Base-by-base conservation (phyloP, 1,139 yeast species). In the Ogataea hybrid region DNA sequence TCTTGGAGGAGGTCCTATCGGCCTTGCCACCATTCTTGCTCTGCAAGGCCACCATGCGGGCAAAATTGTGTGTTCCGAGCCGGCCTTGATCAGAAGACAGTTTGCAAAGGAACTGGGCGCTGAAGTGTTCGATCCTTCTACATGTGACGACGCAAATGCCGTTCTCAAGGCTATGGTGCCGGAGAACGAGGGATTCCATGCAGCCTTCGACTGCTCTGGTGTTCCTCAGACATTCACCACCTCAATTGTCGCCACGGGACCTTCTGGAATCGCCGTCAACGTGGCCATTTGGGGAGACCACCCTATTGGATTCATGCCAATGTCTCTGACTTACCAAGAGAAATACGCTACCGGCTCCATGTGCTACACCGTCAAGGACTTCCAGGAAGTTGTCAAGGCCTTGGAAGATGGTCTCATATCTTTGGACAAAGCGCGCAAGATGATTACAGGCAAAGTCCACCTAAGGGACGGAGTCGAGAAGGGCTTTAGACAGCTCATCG, bases 1-100 rank as follows among this genome's bases (percentile, higher is more conserved):
- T 33, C 58, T 79, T 3, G 83, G 84, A 28, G 77, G 79, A 37
- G 85, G 85, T 5, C 83, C 84, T 22, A 79, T 79, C 55, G 85
- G 85, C 2, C 59, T 79, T 31, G 76, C 80, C 18, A 70, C 80
- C 1, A 65, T 78, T 25, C 61, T 78, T 37, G 82, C 82, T 1
- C 64, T 80, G 35, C 72, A 76, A 48, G 84, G 81, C 8, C 73
- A 73, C 47, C 70, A 75, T 21, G 81, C 80, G 2, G 63, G 69
- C 2, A 68, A 63, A 32, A 77, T 80, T 36, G 76, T 79, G 8
- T 76, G 77, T 22, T 74, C 81, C 33, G 86, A 80, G 58, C 86
- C 85, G 1, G 81, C 83, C 0, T 49, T 54, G 20, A 69, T 70
- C 11, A 69, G 85, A 62, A 68, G 84, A 54, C 63, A 71, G 28